Base-by-base conservation (phyloP, 139 green algal genomes). In the Tetratostichococcus sp. region DNA sequence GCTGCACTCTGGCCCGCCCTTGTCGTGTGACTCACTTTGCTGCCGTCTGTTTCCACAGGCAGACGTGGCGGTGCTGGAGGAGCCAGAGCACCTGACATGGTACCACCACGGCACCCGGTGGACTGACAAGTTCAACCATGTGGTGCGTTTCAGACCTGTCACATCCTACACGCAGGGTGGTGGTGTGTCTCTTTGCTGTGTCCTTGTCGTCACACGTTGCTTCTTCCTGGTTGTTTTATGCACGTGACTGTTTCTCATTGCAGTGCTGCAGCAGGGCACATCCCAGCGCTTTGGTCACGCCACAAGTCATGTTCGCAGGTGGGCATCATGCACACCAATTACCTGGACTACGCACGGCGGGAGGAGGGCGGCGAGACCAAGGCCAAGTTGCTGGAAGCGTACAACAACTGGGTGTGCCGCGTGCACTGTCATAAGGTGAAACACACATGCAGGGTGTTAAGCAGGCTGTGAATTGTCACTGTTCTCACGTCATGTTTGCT, bases 31-130 rank as follows among this genome's bases (percentile, higher is more conserved):
- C 39, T 50, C 39, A 11, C 39, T n/a, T n/a, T n/a, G n/a, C n/a
- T 50, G 39, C 8, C 11, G 11, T 50, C 8, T 50, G 39, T 50
- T 6, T 50, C 6, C 11, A 50, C 73, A 87, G 75, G 91, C 94
- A 1, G 96, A 99, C 73, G 90, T 99, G 67, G 96, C 96, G 28
- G 91, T 99, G 35, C 86, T 99, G 73, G 96, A 99, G 85, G 96
- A 99, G 87, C 96, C 96, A 0, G 96, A 99, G 89, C 96, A 99
- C 83, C 83, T 99, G 23, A 98, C 92, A 72, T 99, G 96, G 93
- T 99, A 98, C 84, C 95, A 99, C 86, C 94, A 98, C 74, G 96
- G 96, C 0, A 71, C 74, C 65, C 86, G 96, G 34, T 99, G 96
- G 96, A 98, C 89, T 6, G 90, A 99, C 86, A 97, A 97, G 85